Evolutionary conservation across 2,329 filamentous ascomycete species (phyloP), one percentile per base, ranked within the genome.

Genomic region (Sarocladium brachiariae): DNA sequence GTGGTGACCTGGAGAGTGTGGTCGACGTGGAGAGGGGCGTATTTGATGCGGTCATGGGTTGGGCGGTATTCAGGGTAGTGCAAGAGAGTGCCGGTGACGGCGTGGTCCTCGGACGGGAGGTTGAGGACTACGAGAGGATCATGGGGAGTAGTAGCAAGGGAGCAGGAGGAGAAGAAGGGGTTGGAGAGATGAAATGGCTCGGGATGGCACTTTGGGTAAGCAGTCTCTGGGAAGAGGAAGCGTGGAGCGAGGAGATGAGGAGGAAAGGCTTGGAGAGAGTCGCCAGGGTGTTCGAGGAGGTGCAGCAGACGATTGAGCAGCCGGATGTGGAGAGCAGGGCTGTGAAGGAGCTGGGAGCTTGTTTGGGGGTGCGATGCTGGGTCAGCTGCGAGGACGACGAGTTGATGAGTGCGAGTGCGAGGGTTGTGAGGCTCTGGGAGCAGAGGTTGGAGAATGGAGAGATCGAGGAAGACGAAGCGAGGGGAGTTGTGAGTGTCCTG

Each of bases 141-240:
- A 74, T 80, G 67, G 59, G 61, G 21, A 60, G 66, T 45, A 0
- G 71, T 72, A 48, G 71, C 71, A 1, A n/a, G n/a, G 60, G 67
- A 16, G 59, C 74, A 47, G 69, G 66, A 37, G 65, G 72, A 2
- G 77, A 74, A 24, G 61, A 58, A 3, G 78, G 81, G 59, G 63
- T 72, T 16, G 60, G 81, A n/a, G 78, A 82, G 57, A 9, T 25
- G 39, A 30, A 30, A 24, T 30, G 39, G 23, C 58, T 82, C 38
- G 79, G 78, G 1, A 81, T 82, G 78, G 74, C 76, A 1, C 58
- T 82, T 23, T 82, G 78, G 78, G 73, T 73, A 39, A 68, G 68
- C 19, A 76, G 80, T 53, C 76, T 78, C 62, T 70, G 72, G 52
- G 61, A 60, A 0, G 66, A 66, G 2, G 75, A 79, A 52, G 60